Evolutionary conservation across 1,284 basidiomycete species (phyloP).

Genomic region (Marasmius sp.): DNA sequence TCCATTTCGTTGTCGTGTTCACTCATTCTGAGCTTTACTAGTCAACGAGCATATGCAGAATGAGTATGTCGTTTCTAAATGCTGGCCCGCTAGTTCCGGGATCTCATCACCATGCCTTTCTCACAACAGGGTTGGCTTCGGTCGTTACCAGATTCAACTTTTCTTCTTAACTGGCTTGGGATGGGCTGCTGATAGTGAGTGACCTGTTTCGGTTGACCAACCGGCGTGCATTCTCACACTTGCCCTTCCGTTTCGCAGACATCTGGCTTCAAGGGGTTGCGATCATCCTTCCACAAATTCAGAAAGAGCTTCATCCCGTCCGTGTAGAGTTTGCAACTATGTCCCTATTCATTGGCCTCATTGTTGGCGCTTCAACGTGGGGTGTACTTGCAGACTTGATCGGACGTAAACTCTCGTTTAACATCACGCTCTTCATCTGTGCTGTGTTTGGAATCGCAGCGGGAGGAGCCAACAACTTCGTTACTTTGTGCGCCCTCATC

Average conservation of each 20-base stretch:
- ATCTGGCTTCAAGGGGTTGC: constrained; percentile 58
- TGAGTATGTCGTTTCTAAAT: neutral
- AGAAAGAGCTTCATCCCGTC: constrained; percentile 42
- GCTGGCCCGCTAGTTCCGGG: neutral
- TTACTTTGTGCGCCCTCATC: constrained; percentile 47
- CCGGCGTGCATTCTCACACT: constrained; percentile 1
- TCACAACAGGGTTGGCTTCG: neutral
- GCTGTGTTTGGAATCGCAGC: constrained; percentile 61
- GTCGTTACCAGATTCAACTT: neutral
- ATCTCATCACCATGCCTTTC: neutral
- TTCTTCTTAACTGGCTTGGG: neutral
- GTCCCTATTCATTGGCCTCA: constrained; percentile 56
- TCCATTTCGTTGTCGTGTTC: neutral
- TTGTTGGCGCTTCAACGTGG: constrained; percentile 59
- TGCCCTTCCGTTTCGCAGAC: constrained; percentile 31
- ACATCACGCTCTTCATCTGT: constrained; percentile 58
- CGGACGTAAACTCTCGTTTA: constrained; percentile 55
- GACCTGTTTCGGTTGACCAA: neutral
- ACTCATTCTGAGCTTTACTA: neutral
- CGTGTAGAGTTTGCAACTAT: constrained; percentile 51
- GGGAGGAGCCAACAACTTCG: constrained; percentile 54
- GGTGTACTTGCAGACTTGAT: constrained; percentile 48
- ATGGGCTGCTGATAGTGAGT: neutral
- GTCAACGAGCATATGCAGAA: neutral
- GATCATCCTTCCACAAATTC: constrained; percentile 47